These are phyloP conservation scores for Tremella yokohamensis DNA, from an alignment of 768 basidiomycete genomes.

Conservation along the genomic window DNA sequence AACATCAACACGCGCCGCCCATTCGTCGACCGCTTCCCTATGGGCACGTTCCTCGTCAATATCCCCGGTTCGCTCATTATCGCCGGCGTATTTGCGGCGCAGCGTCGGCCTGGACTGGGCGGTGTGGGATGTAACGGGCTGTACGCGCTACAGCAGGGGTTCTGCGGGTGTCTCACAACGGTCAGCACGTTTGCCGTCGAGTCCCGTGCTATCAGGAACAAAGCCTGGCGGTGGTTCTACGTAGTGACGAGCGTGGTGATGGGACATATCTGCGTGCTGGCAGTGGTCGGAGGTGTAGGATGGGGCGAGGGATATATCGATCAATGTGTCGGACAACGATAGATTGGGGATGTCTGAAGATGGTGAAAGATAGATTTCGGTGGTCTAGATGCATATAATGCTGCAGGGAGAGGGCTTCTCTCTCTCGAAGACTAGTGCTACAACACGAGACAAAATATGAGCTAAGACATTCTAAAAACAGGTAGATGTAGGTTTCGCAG, in stretches of 20 bases:
- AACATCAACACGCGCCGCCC: constrained; percentile 59
- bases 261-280: constrained; percentile 67
- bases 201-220: constrained; percentile 57
- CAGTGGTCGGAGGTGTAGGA: constrained; percentile 68
- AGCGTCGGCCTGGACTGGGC: constrained; percentile 51
- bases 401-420: no score
- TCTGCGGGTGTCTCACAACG: constrained; percentile 91
- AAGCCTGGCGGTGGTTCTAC: constrained; percentile 66
- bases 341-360: background rate
- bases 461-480: no score
- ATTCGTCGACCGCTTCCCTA: constrained; percentile 51
- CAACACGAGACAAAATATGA: no score
- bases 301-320: constrained; percentile 47
- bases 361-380: no score
- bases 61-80: constrained; percentile 75
- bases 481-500: no score
- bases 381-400: no score
- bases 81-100: constrained; percentile 67
- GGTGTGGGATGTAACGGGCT: constrained; percentile 54
- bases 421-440: no score
- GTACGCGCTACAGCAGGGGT: constrained; percentile 82
- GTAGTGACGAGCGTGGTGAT: constrained; percentile 63
- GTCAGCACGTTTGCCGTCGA: constrained; percentile 91
- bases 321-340: constrained; percentile 12
- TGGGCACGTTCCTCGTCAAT: constrained; percentile 51